Conservation (phyloP, 1,284 basidiomycete genomes). For the Boletus albobrunnescens region DNA sequence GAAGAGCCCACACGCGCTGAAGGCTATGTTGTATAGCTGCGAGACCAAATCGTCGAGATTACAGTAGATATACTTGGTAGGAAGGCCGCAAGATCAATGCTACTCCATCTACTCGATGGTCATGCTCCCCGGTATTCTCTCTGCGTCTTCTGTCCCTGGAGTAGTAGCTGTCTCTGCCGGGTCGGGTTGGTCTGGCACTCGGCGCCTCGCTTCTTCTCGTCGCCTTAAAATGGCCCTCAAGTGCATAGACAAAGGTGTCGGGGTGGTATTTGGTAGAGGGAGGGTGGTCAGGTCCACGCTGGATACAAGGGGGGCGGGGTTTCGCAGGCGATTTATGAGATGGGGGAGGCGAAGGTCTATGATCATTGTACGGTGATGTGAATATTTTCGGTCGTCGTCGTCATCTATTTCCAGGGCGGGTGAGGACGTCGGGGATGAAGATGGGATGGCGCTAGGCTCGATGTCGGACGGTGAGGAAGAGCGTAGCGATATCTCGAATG, state of each 20-base stretch:
- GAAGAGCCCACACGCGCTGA: constrained; percentile 14
- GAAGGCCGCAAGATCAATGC: constrained; percentile 9
- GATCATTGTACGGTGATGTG: constrained; percentile 40
- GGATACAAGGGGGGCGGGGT: constrained; percentile 44
- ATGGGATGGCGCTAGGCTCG: constrained; percentile 23
- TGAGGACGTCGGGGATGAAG: constrained; percentile 21
- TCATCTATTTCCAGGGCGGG: constrained; percentile 26
- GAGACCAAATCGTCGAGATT: constrained; percentile 13
- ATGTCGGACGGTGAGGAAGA: constrained; percentile 32
- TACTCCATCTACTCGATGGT: constrained; percentile 33
- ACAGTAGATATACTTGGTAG: constrained; percentile 21
- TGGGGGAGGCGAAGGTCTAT: constrained; percentile 55
- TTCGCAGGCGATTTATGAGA: constrained; percentile 51
- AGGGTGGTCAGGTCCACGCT: constrained; percentile 38
- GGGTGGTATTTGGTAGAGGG: constrained; percentile 60
- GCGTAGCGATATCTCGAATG: constrained; percentile 54
- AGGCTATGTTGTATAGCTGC: constrained; percentile 4
- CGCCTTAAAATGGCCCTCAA: constrained; percentile 51
- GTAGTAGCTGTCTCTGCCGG: constrained; percentile 18
- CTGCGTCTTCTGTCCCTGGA: constrained; percentile 17
- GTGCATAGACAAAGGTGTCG: constrained; percentile 47
- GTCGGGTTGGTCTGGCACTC: constrained; percentile 29
- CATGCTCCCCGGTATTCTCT: constrained; percentile 44
- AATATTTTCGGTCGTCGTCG: constrained; percentile 22
- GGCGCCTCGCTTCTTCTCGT: constrained; percentile 39